Evolutionary conservation across 164 flowering plant species (phyloP).

Genomic region (Malania oleifera): DNA sequence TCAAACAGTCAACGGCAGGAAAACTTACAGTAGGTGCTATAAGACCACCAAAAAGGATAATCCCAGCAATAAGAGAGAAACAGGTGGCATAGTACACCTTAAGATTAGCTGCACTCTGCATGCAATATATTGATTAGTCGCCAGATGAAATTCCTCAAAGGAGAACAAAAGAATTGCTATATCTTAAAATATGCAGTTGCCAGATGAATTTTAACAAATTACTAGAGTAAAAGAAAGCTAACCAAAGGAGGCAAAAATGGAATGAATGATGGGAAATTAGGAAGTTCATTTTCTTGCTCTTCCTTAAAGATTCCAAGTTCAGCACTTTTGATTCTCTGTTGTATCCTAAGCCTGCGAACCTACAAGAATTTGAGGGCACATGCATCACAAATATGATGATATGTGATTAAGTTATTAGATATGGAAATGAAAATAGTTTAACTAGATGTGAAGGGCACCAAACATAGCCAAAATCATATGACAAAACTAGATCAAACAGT

Average conservation of each 20-base stretch:
- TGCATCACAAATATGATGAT: not conserved
- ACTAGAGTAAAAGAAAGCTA: conserved; percentile 15
- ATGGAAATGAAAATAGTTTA: not conserved
- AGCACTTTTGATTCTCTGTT: conserved; percentile 75
- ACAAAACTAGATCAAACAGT: too few species aligned
- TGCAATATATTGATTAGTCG: conserved; percentile 8
- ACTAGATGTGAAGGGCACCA: not conserved
- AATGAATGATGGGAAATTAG: conserved; percentile 88
- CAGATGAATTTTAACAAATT: not conserved
- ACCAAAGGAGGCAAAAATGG: conserved; percentile 98
- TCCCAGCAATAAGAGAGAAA: conserved; percentile 72
- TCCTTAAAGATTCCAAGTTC: conserved; percentile 64
- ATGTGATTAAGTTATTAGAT: not conserved
- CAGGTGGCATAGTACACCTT: conserved; percentile 81
- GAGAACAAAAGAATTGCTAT: not conserved
- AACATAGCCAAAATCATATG: not conserved
- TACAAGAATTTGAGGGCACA: conserved; percentile 15
- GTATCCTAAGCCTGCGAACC: conserved; percentile 93
- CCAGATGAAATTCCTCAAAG: not conserved
- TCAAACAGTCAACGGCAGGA: too few species aligned
- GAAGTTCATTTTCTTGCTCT: conserved; percentile 74
- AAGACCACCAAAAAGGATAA: conserved; percentile 91
- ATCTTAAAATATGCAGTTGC: not conserved
- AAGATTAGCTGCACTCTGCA: conserved; percentile 78
- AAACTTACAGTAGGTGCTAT: conserved; percentile 88